phyloP scores from a whole-genome alignment of 192 early-diverging fungal genomes.

The Coemansia sp. region DNA sequence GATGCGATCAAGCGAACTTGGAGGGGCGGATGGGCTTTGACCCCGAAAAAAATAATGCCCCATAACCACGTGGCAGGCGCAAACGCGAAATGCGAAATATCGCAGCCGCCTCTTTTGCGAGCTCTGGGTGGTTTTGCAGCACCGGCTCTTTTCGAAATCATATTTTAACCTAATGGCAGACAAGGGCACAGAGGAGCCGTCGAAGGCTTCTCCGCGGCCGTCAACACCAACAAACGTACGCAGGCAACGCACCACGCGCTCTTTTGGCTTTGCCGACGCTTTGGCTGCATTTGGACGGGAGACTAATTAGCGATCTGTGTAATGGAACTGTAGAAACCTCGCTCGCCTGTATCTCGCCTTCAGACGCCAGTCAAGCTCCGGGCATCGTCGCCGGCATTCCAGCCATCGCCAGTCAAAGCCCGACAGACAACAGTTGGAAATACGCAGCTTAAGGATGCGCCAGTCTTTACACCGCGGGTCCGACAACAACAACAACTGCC shows the following conservation, averaged over 20 bases:
- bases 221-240: conserved; percentile 2
- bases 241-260: background rate
- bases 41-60: background rate
- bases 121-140: too few relatives aligned
- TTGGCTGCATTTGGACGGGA: background rate
- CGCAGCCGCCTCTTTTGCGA: too few relatives aligned
- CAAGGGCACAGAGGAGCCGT: background rate
- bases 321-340: conserved; percentile 4
- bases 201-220: background rate
- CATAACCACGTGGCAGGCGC: background rate
- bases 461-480: conserved; percentile 29
- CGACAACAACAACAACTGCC: conserved; percentile 10
- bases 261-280: background rate
- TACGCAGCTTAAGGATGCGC: conserved; percentile 18
- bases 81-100: background rate
- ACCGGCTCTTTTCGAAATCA: too few relatives aligned
- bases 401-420: conserved; percentile 21
- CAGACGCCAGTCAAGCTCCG: conserved; percentile 21
- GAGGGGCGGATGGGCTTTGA: background rate
- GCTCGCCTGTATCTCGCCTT: conserved; percentile 4
- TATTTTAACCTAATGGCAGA: background rate
- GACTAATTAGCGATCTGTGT: background rate
- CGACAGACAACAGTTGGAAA: background rate
- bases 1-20: background rate
- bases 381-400: conserved; percentile 48